A percentile compares a stretch with the other conserved stretches of the same genome.
These are phyloP conservation scores for Xylariomycetidae sp. DNA, from an alignment of 2,329 filamentous ascomycete genomes.

Conservation along the genomic window DNA sequence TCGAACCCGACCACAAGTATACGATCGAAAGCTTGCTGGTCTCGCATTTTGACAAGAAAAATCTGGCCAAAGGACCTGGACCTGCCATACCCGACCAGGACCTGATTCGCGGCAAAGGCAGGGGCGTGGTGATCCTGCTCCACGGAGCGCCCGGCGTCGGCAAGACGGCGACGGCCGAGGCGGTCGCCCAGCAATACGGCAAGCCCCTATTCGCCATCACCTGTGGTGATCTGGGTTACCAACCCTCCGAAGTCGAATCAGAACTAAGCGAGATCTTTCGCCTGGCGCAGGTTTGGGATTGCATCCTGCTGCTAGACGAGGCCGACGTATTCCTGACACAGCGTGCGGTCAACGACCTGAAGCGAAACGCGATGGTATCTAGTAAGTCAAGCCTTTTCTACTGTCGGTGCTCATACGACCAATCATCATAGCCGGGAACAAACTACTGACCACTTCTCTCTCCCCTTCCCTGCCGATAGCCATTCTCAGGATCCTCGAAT, in stretches of 20 bases:
- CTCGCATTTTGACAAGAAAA: too few species aligned
- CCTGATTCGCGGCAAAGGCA: constrained; percentile 40
- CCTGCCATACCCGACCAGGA: constrained; percentile 30
- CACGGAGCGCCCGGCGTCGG: constrained; percentile 45
- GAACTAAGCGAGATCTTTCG: constrained; percentile 38
- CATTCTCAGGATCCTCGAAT: constrained; percentile 35
- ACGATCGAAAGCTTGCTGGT: too few species aligned
- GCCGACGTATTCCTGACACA: constrained; percentile 25
- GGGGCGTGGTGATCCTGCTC: constrained; percentile 39
- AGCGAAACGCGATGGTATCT: constrained; percentile 30
- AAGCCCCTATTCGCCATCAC: constrained; percentile 46
- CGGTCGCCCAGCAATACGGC: constrained; percentile 34
- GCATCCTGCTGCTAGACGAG: constrained; percentile 24
- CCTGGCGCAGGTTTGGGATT: constrained; percentile 31
- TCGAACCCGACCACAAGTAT: too few species aligned
- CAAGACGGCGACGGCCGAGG: constrained; percentile 44
- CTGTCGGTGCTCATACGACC: too few species aligned
- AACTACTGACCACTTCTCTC: too few species aligned
- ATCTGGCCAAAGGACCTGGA: constrained; percentile 22
- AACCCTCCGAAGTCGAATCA: constrained; percentile 34
- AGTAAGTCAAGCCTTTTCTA: too few species aligned
- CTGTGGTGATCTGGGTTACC: constrained; percentile 41
- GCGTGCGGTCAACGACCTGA: constrained; percentile 24
- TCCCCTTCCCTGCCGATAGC: too few species aligned
- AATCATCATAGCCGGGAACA: too few species aligned